Evolutionary conservation across 129 eudicot species (phyloP), one percentile per base, ranked within the genome.

Genomic region (Cynara cardunculus): DNA sequence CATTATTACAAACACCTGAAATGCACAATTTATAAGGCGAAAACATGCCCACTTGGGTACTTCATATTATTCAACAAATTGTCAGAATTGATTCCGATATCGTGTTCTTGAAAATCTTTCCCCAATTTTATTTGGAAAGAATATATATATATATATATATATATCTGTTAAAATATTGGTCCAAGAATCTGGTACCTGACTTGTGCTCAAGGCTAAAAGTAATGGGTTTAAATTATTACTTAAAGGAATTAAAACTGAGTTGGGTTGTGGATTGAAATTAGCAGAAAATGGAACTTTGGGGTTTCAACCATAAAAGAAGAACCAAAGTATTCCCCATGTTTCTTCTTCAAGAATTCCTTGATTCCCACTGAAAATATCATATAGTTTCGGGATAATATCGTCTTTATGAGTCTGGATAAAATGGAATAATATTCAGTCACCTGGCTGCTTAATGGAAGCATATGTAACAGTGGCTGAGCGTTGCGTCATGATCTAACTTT

Each of bases 1-100:
- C 69, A 32, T 35, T 84, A 25, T 84, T 68, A 79, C 76, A 19
- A 79, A 73, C 77, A 46, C 85, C 31, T 53, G 85, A n/a, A 73
- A 26, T 30, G 80, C 66, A 74, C 84, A 53, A 73, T 84, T 84
- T 84, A 84, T 79, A 70, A 68, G 75, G 71, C 11, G 56, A 46
- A n/a, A 73, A 30, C 53, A 44, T 68, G 80, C 73, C 87, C 87
- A 79, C 87, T 84, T 84, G 84, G 67, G 76, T 68, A 35, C 71
- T 74, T 78, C 69, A 70, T 66, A 67, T 84, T 73, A 75, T 79
- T 73, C 65, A 79, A 76, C 77, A 73, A 67, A 49, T 69, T 66
- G 72, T n/a, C 13, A n/a, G 83, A 84, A 73, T 27, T 25, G 84
- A 84, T 84, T 74, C 87, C 24, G 53, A 31, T 31, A 25, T 49